Evolutionary conservation across 2,329 filamentous ascomycete species (phyloP).

Genomic region (Teratosphaeria destructans): DNA sequence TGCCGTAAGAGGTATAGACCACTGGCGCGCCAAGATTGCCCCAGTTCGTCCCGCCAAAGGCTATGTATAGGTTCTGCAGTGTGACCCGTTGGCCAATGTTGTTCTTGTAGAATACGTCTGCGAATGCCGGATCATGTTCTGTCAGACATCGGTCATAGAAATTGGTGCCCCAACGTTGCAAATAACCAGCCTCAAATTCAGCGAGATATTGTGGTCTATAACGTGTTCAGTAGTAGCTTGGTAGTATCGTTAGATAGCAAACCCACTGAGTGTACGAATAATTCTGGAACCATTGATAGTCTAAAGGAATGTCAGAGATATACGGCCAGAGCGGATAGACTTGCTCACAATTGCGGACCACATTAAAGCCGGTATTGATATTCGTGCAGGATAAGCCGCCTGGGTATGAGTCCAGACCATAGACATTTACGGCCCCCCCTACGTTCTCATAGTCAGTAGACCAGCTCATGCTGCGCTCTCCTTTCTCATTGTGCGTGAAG

Average conservation of each 20-base stretch:
- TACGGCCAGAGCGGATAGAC: neutral
- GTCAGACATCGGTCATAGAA: conserved; percentile 42
- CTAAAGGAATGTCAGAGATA: conserved; percentile 32
- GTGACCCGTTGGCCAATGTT: conserved; percentile 51
- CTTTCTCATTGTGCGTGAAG: conserved; percentile 49
- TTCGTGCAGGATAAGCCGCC: conserved; percentile 52
- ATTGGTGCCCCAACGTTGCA: conserved; percentile 50
- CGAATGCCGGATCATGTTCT: conserved; percentile 49
- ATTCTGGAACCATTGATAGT: conserved; percentile 36
- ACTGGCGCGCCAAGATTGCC: conserved; percentile 48
- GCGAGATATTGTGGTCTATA: neutral
- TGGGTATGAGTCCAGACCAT: conserved; percentile 44
- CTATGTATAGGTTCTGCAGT: conserved; percentile 50
- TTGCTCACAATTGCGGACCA: conserved; percentile 43
- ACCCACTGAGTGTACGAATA: conserved; percentile 36
- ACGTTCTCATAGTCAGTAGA: conserved; percentile 46
- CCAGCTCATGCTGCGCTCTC: conserved; percentile 44
- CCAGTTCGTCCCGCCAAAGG: conserved; percentile 56
- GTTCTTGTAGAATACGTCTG: conserved; percentile 54
- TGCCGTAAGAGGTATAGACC: conserved; percentile 46
- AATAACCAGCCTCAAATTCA: conserved; percentile 34
- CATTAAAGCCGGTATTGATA: conserved; percentile 51
- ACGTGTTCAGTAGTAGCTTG: neutral
- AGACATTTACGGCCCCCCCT: conserved; percentile 47
- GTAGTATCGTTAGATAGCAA: neutral